Base-by-base conservation (phyloP, 177 flowering plant genomes). In the Telopea speciosissima region DNA sequence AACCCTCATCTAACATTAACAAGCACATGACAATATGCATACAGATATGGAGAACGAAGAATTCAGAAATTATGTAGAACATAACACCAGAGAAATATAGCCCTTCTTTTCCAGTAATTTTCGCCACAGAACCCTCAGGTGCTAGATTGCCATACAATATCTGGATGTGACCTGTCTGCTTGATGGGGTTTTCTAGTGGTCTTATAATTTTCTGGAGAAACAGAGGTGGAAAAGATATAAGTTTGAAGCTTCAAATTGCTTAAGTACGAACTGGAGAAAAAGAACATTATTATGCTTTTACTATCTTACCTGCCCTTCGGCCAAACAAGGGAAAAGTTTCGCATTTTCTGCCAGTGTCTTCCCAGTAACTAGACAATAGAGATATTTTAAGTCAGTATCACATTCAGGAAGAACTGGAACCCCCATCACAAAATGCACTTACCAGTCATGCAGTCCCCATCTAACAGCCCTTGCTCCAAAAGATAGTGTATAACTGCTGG, bases 41-140 rank as follows among this genome's bases (percentile, higher is more conserved):
- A 22, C 6, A 69, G 66, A 22, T 12, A 67, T 66, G 63, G 63
- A 22, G 74, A 25, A 72, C 23, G 58, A 62, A 60, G 16, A 59
- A 7, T 36, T 23, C 12, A 24, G n/a, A 72, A 56, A 44, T 3
- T 12, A 42, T 42, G 67, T 45, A 72, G 22, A 45, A 60, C 74
- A 72, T 65, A 60, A 67, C 64, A 93, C 99, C 99, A 60, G 94
- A 84, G 77, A 95, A 95, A 78, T 85, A 93, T n/a, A 93, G 71
- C 71, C 99, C 99, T 83, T 96, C 99, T 82, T 96, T 93, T 71
- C 99, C 99, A 13, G 97, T 96, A 69, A 96, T 96, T 81, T 95
- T 96, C 67, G 98, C 99, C 24, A 93, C 99, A 76, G 98, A 93
- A 36, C 99, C 98, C 65, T 90, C 90, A 16, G 98, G 98, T 60